These are phyloP conservation scores for Fraxinus platypoda DNA, from an alignment of 305 asterid species.

Conservation along the genomic window DNA sequence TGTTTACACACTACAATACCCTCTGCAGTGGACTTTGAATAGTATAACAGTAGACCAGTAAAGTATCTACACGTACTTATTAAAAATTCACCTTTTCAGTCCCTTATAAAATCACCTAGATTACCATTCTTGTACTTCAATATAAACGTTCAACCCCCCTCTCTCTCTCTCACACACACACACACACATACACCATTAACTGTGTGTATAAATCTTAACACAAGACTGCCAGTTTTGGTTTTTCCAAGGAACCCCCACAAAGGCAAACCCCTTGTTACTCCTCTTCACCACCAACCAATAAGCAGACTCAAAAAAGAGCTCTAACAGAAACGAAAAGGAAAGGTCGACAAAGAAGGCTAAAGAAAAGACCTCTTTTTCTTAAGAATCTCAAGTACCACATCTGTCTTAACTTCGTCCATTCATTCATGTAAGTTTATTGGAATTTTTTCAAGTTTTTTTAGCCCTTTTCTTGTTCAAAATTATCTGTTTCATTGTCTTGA, in stretches of 20 bases:
- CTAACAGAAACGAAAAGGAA: slow-evolving; percentile 21
- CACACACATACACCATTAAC: neutral
- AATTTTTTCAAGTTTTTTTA: slow-evolving; percentile 15
- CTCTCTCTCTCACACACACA: neutral
- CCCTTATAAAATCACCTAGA: slow-evolving; percentile 13
- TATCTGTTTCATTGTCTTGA: slow-evolving; percentile 4
- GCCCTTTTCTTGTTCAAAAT: neutral
- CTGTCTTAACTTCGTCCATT: slow-evolving; percentile 15
- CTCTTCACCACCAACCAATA: slow-evolving; percentile 28
- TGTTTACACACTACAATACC: slow-evolving; percentile 11
- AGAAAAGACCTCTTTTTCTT: neutral
- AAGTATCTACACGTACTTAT: neutral
- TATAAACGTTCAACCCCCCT: slow-evolving; percentile 2
- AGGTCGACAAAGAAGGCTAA: slow-evolving; percentile 1
- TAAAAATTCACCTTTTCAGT: neutral
- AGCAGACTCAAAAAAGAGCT: neutral
- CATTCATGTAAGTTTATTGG: slow-evolving; percentile 42
- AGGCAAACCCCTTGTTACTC: neutral
- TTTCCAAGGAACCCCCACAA: slow-evolving; percentile 39
- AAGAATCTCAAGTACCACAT: slow-evolving; percentile 1
- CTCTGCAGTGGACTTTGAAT: neutral
- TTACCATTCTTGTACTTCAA: slow-evolving; percentile 20
- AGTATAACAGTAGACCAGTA: slow-evolving; percentile 10
- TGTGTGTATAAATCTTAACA: slow-evolving; percentile 28
- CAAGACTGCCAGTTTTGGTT: slow-evolving; percentile 31